These are phyloP conservation scores for Umbelopsis sp. DNA, from an alignment of 192 early-diverging fungal genomes.

Conservation along the genomic window DNA sequence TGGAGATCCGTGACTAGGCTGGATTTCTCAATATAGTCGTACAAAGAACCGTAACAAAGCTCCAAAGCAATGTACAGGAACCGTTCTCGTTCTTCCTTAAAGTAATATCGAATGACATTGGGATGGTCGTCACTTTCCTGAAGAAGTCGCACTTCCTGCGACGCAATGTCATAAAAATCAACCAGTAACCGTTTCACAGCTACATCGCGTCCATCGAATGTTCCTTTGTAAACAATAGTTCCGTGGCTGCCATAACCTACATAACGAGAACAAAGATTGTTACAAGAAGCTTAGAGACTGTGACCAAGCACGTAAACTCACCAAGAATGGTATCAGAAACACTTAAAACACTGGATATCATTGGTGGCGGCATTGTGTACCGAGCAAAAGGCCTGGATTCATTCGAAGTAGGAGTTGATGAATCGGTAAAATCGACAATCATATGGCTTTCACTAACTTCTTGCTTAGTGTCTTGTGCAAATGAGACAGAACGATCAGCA, in stretches of 20 bases:
- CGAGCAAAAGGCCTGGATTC: background rate
- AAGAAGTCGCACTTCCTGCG: conserved; percentile 90
- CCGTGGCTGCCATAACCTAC: conserved; percentile 95
- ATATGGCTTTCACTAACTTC: background rate
- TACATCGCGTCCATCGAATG: conserved; percentile 87
- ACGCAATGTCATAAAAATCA: conserved; percentile 96
- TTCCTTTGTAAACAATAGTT: conserved; percentile 94
- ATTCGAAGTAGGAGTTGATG: background rate
- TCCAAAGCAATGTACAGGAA: conserved; percentile 99
- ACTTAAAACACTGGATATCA: conserved; percentile 17
- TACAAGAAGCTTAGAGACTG: background rate
- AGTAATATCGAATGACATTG: conserved; percentile 96
- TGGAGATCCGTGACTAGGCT: conserved; percentile 44
- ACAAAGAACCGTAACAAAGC: conserved; percentile 85
- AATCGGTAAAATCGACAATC: background rate
- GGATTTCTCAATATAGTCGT: conserved; percentile 78
- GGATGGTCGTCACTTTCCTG: conserved; percentile 95
- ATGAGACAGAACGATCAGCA: conserved; percentile 1
- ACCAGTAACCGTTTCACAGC: conserved; percentile 92
- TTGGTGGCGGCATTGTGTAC: conserved; percentile 17
- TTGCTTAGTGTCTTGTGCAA: background rate
- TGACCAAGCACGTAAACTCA: background rate
- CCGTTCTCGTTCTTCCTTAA: conserved; percentile 81
- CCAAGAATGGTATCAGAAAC: conserved; percentile 34
- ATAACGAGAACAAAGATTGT: conserved; percentile 18